These are phyloP conservation scores for Camillea tinctor DNA, from an alignment of 2,329 filamentous ascomycete species.

Conservation along the genomic window DNA sequence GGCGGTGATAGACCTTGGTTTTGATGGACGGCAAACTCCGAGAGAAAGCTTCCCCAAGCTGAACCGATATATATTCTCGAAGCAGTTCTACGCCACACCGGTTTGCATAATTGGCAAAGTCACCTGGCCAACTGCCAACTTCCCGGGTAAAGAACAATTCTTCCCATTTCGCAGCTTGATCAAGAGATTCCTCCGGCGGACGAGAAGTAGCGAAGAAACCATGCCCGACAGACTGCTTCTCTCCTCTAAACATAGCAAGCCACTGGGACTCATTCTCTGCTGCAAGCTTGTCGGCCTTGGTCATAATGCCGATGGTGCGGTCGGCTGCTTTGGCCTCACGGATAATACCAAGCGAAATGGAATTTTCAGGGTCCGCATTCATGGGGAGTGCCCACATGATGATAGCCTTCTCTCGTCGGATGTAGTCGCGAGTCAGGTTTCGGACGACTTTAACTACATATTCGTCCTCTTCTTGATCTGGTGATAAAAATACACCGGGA, in stretches of 20 bases:
- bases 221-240: constrained; percentile 63
- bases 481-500: constrained; percentile 75
- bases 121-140: constrained; percentile 45
- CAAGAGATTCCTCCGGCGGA: constrained; percentile 54
- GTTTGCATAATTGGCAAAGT: constrained; percentile 46
- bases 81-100: constrained; percentile 55
- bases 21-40: constrained; percentile 55
- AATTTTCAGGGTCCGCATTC: constrained; percentile 76
- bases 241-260: constrained; percentile 59
- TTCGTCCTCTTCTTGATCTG: constrained; percentile 60
- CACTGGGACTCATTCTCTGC: constrained; percentile 56
- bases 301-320: constrained; percentile 73
- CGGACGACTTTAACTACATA: constrained; percentile 72
- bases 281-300: constrained; percentile 73
- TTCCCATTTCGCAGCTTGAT: constrained; percentile 52
- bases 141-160: constrained; percentile 49
- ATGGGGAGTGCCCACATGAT: constrained; percentile 77
- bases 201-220: constrained; percentile 79
- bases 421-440: constrained; percentile 69
- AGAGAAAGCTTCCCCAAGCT: constrained; percentile 53
- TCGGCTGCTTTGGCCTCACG: constrained; percentile 52
- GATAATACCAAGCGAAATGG: constrained; percentile 66
- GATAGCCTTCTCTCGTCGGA: constrained; percentile 66
- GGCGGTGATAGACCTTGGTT: constrained; percentile 48
- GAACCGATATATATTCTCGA: constrained; percentile 51